Base-by-base conservation (phyloP, 1,284 basidiomycete species). In the Anthracocystis setariae region DNA sequence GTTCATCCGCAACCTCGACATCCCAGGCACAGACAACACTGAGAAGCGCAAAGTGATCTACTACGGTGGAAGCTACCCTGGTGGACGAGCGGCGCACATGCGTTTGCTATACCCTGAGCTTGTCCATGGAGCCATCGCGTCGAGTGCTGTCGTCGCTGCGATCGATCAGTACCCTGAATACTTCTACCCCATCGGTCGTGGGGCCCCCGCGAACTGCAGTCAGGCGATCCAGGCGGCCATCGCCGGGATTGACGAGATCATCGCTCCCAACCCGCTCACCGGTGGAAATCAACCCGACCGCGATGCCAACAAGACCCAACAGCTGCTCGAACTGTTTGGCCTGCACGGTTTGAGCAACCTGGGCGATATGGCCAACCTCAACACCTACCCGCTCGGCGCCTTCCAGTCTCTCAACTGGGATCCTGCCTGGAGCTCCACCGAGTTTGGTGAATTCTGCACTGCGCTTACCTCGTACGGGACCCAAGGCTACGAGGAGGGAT, bases 1-100 rank as follows among this genome's bases (percentile, higher is more conserved):
- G 82, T 97, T 98, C 81, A 93, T 97, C 86, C 85, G 87, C 8
- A 88, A 90, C 60, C 89, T 96, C 79, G 87, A 89, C 72, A 90
- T 94, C 56, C 83, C 83, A 1, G 90, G 90, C 0, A 87, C 94
- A 24, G 85, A 89, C 4, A 88, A 90, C 60, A 87, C 90, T 66
- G 72, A 72, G 40, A 59, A 73, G 32, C 53, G 73, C 33, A 76
- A 67, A 47, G 95, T 94, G 91, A 92, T 98, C 69, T 95, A 95
- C 83, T 96, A 96, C 77, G 94, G 95, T 25, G 74, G 78, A n/a
- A 78, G 74, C 0, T 94, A 98, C 79, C 93, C 94, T 7, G 95
- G 95, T 48, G 94, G 93, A 5, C 89, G 94, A 17, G 90, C 93
- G 0, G 95, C 95, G 0, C 93, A 97, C 78, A 93, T 97, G 90